Conservation (phyloP, 1,139 yeast species). For the Kodamaea fungicola region DNA sequence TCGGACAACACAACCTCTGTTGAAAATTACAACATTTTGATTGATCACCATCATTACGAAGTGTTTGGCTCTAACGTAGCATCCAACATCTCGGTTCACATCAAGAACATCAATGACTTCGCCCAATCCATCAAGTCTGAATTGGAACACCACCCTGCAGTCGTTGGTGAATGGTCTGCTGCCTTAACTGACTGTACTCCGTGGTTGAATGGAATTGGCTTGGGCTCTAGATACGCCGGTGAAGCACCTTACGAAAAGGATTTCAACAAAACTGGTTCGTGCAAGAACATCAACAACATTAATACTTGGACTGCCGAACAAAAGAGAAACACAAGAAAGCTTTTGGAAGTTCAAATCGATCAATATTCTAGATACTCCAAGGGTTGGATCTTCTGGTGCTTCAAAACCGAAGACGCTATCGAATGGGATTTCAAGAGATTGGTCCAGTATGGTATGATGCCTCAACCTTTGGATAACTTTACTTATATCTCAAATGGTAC, state of each 20-base stretch:
- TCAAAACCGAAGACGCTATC: slow-evolving; percentile 57
- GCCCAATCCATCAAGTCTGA: slow-evolving; percentile 35
- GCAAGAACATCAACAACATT: slow-evolving; percentile 28
- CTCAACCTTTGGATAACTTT: slow-evolving; percentile 54
- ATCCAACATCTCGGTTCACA: slow-evolving; percentile 34
- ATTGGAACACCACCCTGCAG: slow-evolving; percentile 41
- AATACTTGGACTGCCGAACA: slow-evolving; percentile 32
- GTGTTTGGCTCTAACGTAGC: slow-evolving; percentile 48
- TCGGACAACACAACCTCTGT: slow-evolving; percentile 8
- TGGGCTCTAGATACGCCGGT: slow-evolving; percentile 59
- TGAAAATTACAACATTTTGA: slow-evolving; percentile 40
- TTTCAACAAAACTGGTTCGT: slow-evolving; percentile 27
- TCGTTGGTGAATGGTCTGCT: slow-evolving; percentile 65
- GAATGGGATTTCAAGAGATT: slow-evolving; percentile 64
- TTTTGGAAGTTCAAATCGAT: slow-evolving; percentile 42
- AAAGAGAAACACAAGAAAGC: slow-evolving; percentile 49
- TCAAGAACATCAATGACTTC: slow-evolving; percentile 33
- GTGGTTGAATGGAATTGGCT: slow-evolving; percentile 61
- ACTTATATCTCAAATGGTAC: slow-evolving; percentile 39
- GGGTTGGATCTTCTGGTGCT: slow-evolving; percentile 73
- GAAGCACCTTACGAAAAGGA: slow-evolving; percentile 33
- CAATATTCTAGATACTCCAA: slow-evolving; percentile 36
- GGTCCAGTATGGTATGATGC: slow-evolving; percentile 49
- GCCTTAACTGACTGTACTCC: slow-evolving; percentile 65
- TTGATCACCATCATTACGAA: slow-evolving; percentile 67